A percentile compares a stretch with the other conserved stretches of the same genome.
phyloP scores from a whole-genome alignment of 2,329 filamentous ascomycete species.

The Clonostachys solani region DNA sequence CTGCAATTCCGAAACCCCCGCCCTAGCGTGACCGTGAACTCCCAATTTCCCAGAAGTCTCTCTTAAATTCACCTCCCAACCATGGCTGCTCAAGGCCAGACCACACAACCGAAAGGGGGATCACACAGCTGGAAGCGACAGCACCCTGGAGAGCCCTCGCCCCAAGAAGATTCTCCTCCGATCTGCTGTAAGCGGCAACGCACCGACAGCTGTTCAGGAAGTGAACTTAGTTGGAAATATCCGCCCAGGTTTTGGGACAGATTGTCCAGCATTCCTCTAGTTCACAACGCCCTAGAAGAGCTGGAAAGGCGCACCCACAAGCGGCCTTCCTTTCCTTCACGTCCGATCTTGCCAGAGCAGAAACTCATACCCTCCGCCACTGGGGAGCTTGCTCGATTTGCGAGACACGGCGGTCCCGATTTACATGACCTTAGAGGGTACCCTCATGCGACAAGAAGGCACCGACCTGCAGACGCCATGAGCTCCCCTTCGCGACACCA shows the following conservation, averaged over 20 bases:
- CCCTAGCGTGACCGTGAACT: too few species aligned
- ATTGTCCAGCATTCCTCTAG: neutral
- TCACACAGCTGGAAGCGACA: too few species aligned
- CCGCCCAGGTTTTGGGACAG: neutral
- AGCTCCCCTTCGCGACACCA: neutral
- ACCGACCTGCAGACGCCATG: constrained; percentile 1
- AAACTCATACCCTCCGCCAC: neutral
- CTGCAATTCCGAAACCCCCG: too few species aligned
- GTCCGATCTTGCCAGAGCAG: neutral
- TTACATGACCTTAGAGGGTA: constrained; percentile 11
- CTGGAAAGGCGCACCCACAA: neutral
- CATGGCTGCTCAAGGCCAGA: too few species aligned
- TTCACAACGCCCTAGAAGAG: neutral
- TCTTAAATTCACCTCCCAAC: too few species aligned
- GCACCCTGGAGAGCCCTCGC: too few species aligned
- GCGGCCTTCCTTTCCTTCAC: neutral
- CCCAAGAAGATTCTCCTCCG: too few species aligned
- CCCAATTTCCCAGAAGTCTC: too few species aligned
- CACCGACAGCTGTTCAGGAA: too few species aligned
- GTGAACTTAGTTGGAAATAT: neutral
- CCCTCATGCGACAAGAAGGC: too few species aligned
- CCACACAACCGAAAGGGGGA: too few species aligned
- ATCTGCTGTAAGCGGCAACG: too few species aligned
- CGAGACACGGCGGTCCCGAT: constrained; percentile 15
- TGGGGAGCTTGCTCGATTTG: constrained; percentile 12